A percentile compares a stretch with the other conserved stretches of the same genome.
Conservation (phyloP, 2,329 filamentous ascomycete genomes). For the Berkeleyomyces basicola region DNA sequence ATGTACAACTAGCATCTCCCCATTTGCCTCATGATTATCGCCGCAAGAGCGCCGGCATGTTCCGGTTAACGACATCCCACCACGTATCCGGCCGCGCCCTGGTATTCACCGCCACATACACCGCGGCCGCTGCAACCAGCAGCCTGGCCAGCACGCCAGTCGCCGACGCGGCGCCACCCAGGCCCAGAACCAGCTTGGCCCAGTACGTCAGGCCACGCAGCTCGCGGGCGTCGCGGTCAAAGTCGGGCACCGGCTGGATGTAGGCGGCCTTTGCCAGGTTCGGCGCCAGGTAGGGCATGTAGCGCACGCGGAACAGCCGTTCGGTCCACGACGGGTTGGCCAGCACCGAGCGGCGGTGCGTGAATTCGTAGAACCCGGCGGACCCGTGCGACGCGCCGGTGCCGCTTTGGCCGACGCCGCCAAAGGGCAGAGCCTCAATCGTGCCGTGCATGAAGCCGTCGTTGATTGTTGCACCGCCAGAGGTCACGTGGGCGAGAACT, state of each 20-base stretch:
- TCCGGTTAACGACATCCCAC: not conserved
- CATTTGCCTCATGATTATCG: not conserved
- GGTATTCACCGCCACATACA: not conserved
- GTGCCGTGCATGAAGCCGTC: conserved; percentile 54
- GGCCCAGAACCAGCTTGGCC: conserved; percentile 31
- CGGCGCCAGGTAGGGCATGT: conserved; percentile 38
- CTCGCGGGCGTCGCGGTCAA: conserved; percentile 42
- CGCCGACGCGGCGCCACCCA: conserved; percentile 33
- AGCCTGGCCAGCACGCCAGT: conserved; percentile 37
- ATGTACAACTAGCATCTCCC: not conserved
- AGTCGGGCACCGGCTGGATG: conserved; percentile 33
- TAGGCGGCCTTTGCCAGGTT: conserved; percentile 28
- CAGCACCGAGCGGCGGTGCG: conserved; percentile 40
- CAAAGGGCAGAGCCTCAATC: conserved; percentile 59
- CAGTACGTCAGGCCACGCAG: conserved; percentile 38
- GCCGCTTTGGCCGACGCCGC: conserved; percentile 67
- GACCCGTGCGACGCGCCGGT: conserved; percentile 63
- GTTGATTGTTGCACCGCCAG: conserved; percentile 51
- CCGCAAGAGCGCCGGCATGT: not conserved
- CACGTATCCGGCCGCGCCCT: not conserved
- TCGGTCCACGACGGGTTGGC: conserved; percentile 53
- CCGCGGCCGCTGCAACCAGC: conserved; percentile 18
- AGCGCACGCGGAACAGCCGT: conserved; percentile 47
- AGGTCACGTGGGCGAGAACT: conserved; percentile 47
- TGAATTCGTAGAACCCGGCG: conserved; percentile 53